Conservation (phyloP, 1,284 basidiomycete species). For the Rhodotorula sp. region DNA sequence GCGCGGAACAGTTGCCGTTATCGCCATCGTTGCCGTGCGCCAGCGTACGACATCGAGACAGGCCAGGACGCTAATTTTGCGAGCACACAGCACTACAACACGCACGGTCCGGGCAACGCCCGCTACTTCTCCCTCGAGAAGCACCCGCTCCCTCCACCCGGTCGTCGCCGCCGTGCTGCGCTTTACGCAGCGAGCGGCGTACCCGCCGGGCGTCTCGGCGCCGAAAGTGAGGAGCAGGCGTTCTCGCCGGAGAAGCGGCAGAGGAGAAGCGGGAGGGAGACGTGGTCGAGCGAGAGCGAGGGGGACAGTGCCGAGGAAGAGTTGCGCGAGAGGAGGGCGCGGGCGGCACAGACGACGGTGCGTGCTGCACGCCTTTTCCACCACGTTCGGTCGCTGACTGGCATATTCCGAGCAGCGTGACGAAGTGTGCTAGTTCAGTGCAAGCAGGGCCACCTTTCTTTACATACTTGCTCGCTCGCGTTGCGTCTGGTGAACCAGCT, state of each 20-base stretch:
- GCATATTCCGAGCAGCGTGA: not conserved
- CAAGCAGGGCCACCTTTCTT: not conserved
- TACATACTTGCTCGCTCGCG: too few relatives aligned
- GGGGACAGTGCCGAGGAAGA: not conserved
- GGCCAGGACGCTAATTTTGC: not conserved
- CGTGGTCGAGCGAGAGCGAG: not conserved
- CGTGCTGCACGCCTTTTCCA: not conserved
- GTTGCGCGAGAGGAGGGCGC: not conserved
- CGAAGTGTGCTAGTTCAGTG: not conserved
- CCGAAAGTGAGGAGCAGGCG: not conserved
- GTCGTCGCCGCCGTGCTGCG: too few relatives aligned
- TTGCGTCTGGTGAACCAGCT: too few relatives aligned
- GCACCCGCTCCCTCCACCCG: not conserved
- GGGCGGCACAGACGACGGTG: not conserved
- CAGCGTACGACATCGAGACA: not conserved
- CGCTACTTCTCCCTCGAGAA: not conserved
- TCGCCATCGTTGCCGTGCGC: not conserved
- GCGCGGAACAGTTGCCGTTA: not conserved
- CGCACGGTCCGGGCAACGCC: not conserved
- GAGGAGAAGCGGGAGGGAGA: conserved; percentile 13
- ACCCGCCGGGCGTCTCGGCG: too few relatives aligned
- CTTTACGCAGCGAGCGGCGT: too few relatives aligned
- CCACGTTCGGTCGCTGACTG: too few relatives aligned
- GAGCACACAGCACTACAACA: not conserved
- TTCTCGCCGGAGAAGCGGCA: conserved; percentile 4